Evolutionary conservation across 2,329 filamentous ascomycete genomes (phyloP), one percentile per base, ranked within the genome.

Genomic region (Pestalotiopsis sp.): DNA sequence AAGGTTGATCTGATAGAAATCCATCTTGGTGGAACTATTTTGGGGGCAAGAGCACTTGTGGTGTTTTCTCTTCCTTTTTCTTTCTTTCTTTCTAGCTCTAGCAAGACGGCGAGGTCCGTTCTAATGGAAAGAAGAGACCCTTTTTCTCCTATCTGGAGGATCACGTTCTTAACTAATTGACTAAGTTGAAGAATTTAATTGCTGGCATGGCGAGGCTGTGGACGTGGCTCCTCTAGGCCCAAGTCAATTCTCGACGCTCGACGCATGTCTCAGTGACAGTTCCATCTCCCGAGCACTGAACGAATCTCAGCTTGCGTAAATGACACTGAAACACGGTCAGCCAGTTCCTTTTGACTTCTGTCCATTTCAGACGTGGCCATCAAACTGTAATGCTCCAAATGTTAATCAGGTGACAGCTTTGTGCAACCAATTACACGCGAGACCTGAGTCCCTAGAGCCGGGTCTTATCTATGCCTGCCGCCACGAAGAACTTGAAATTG

Each of bases 1-100:
- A 31, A 75, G 67, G 52, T 75, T 75, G 59, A 71, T 14, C 58
- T 73, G 72, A 66, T 75, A 75, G 66, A 75, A 75, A 41, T 70
- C 66, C 72, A 73, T 74, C 7, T 52, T 58, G 23, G 27, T 64
- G 52, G 36, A n/a, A 7, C 14, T 52, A 36, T 52, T 52, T 52
- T 7, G 45, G 45, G 17, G 45, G 14, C 6, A 52, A n/a, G 17
- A 52, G 17, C 4, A n/a, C 20, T 7, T 9, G 45, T n/a, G 20
- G 5, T n/a, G 45, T 52, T 9, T 23, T 52, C 41, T 52, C 45
- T 52, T n/a, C 20, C 45, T 23, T n/a, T 52, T 20, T 58, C 23
- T 20, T 45, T 17, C 41, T 49, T 52, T 52, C 17, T n/a, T 2
- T 2, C 45, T 14, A 52, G 45, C 45, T 17, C 17, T 52, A 20